Percentiles rank a stretch among this genome's conserved stretches.
Conservation (phyloP, 2,329 filamentous ascomycete genomes). For the Arthrobotrys sphaeroides region DNA sequence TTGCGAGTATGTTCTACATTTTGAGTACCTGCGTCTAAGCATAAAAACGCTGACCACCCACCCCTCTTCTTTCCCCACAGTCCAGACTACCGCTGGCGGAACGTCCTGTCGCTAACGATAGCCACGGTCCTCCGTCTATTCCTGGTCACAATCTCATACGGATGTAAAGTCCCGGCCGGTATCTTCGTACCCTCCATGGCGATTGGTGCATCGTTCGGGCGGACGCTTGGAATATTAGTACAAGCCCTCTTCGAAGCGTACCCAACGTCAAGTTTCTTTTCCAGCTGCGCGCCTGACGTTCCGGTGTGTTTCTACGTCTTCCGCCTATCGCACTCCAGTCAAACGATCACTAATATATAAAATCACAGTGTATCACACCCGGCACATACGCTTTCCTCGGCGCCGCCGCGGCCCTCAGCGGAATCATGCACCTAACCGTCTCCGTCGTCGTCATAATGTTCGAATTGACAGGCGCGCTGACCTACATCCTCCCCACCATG, state of each 20-base stretch:
- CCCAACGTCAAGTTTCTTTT: slow-evolving; percentile 83
- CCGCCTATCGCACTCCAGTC: not conserved
- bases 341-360: not conserved
- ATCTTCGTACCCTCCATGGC: slow-evolving; percentile 99
- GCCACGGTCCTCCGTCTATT: slow-evolving; percentile 83
- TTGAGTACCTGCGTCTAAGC: too few species aligned
- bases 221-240: slow-evolving; percentile 92
- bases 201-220: slow-evolving; percentile 90
- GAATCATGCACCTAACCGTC: slow-evolving; percentile 98
- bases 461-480: slow-evolving; percentile 94
- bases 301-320: slow-evolving; percentile 62
- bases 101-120: slow-evolving; percentile 78
- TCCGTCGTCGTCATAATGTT: slow-evolving; percentile 99
- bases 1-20: slow-evolving; percentile 78
- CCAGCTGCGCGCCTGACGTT: slow-evolving; percentile 86
- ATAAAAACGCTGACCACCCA: too few species aligned
- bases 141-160: slow-evolving; percentile 93
- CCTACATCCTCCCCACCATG: slow-evolving; percentile 98
- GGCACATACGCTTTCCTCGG: slow-evolving; percentile 97
- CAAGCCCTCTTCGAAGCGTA: slow-evolving; percentile 86
- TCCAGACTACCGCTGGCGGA: slow-evolving; percentile 75
- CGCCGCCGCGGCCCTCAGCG: slow-evolving; percentile 87
- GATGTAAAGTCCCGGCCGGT: slow-evolving; percentile 95
- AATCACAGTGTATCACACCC: slow-evolving; percentile 81
- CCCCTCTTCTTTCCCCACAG: slow-evolving; percentile 14